These are phyloP conservation scores for Solanum pimpinellifolium DNA, from an alignment of 257 asterid genomes.

Conservation along the genomic window DNA sequence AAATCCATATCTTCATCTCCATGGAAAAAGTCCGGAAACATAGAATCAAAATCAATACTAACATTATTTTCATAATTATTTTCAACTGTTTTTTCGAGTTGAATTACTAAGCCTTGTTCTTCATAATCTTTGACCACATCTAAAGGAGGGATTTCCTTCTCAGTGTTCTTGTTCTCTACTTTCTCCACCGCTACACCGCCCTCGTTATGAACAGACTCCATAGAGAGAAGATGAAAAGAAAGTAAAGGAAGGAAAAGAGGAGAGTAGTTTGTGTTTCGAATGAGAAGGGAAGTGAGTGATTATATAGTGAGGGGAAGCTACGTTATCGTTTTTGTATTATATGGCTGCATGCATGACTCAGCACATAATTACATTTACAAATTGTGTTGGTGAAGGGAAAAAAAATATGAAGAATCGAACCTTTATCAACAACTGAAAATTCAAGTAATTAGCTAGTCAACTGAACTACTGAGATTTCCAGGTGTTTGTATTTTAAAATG, in stretches of 20 bases:
- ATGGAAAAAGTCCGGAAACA: neutral
- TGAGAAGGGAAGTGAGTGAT: neutral
- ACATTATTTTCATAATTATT: neutral
- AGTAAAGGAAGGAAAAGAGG: neutral
- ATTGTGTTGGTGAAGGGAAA: neutral
- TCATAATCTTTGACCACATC: neutral
- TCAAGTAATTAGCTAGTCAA: neutral
- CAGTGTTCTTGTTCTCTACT: too few relatives aligned
- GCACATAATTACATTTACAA: neutral
- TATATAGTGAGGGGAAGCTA: neutral
- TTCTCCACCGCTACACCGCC: neutral
- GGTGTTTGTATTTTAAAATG: neutral
- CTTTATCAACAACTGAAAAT: neutral
- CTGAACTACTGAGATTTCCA: neutral
- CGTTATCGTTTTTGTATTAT: neutral
- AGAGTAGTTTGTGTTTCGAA: neutral
- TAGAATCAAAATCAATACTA: neutral
- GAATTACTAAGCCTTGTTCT: neutral
- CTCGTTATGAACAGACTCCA: neutral
- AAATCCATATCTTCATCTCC: neutral
- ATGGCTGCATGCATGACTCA: neutral
- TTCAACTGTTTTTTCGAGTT: neutral
- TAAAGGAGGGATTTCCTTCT: neutral
- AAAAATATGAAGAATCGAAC: neutral
- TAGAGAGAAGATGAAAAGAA: neutral